phyloP scores from a whole-genome alignment of 805 yeast genomes.

The Priceomyces castillae region DNA sequence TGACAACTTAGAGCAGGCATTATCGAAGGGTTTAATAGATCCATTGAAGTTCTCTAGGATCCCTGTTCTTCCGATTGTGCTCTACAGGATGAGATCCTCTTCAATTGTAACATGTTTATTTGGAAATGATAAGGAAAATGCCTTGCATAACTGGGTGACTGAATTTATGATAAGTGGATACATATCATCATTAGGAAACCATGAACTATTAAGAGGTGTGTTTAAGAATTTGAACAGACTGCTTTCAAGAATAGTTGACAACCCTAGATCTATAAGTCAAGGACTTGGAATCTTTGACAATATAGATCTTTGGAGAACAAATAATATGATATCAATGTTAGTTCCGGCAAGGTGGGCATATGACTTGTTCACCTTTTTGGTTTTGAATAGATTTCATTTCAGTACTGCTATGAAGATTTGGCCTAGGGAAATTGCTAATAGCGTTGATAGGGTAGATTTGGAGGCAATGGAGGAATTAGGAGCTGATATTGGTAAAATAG shows the following conservation, averaged over 20 bases:
- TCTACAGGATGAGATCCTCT: conserved; percentile 36
- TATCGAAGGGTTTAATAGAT: conserved; percentile 30
- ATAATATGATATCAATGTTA: conserved; percentile 31
- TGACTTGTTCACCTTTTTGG: conserved; percentile 30
- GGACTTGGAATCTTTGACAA: conserved; percentile 16
- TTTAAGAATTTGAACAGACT: conserved; percentile 9
- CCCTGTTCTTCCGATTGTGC: conserved; percentile 37
- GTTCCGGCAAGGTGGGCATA: conserved; percentile 38
- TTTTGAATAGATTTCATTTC: conserved; percentile 33
- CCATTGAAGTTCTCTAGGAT: conserved; percentile 37
- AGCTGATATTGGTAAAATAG: conserved; percentile 9
- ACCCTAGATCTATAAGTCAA: conserved; percentile 4
- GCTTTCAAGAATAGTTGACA: neutral
- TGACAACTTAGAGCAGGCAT: conserved; percentile 30
- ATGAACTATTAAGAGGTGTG: conserved; percentile 23
- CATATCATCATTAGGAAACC: conserved; percentile 37
- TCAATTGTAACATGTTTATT: conserved; percentile 30
- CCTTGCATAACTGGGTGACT: conserved; percentile 21
- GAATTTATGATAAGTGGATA: conserved; percentile 38
- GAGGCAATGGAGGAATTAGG: conserved; percentile 22
- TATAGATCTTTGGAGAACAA: conserved; percentile 28
- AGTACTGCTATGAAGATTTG: conserved; percentile 23
- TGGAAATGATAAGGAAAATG: conserved; percentile 10
- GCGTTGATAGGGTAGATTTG: conserved; percentile 18
- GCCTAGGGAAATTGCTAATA: conserved; percentile 36